Evolutionary conservation across 2,329 filamentous ascomycete genomes (phyloP), one percentile per base, ranked within the genome.

Genomic region (Ophiostoma himal-ulmi): DNA sequence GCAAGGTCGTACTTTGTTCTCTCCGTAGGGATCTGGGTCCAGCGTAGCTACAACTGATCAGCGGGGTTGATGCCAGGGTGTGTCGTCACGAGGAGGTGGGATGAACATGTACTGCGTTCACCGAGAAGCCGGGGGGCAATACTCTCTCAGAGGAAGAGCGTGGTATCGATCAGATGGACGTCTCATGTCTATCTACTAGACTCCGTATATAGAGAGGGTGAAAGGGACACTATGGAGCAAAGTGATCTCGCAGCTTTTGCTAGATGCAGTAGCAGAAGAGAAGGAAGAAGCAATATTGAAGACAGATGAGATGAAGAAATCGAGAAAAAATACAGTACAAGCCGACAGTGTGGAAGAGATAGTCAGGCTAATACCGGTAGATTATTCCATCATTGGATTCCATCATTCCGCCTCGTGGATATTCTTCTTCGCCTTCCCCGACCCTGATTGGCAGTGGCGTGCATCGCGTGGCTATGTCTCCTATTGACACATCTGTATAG

Each of bases 381-480:
- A 48, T 20, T 48, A 48, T 48, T n/a, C 5, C 44, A n/a, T 48
- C 17, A 8, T 26, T 11, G 30, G n/a, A 48, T 48, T n/a, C 5
- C 44, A n/a, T 48, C 17, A 8, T 26, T 11, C 22, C n/a, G n/a
- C n/a, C 52, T 26, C 22, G 10, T 57, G 10, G 52, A 57, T 26
- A 30, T 30, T 14, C n/a, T 26, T 17, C 52, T 26, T 14, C 7
- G 44, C 44, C 17, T 48, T 7, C 37, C n/a, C 30, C 30, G 3
- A 3, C 30, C 30, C 30, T 30, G 30, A 57, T 57, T 57, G 52
- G 22, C 52, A 14, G 52, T 57, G 52, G 52, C 52, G 3, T 57
- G 52, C 52, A 57, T 26, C 52, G n/a, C 52, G 52, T 57, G 52
- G 52, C 52, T 57, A 57, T 57, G 52, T 57, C 52, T 57, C 52